Conservation (phyloP, 2,329 filamentous ascomycete species). For the Alternaria alternata region DNA sequence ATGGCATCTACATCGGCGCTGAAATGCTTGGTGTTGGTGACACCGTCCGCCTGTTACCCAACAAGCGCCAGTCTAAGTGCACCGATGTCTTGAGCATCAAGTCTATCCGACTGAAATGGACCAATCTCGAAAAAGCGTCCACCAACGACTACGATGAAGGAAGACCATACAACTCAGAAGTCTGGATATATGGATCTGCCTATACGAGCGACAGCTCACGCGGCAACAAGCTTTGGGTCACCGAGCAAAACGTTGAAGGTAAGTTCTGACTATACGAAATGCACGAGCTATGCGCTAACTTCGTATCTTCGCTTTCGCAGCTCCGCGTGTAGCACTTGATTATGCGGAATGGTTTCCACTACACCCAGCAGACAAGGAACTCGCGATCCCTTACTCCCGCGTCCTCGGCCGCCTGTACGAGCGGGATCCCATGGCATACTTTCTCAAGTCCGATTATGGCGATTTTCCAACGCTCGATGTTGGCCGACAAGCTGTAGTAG, state of each 20-base stretch:
- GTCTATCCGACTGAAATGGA: conserved; percentile 61
- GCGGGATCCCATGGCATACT: conserved; percentile 57
- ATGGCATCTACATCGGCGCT: conserved; percentile 64
- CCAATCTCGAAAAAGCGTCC: conserved; percentile 58
- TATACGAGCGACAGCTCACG: conserved; percentile 54
- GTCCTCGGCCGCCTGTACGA: conserved; percentile 65
- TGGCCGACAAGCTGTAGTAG: conserved; percentile 57
- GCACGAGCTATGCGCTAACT: too few species aligned
- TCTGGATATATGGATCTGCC: conserved; percentile 60
- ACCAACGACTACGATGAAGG: conserved; percentile 56
- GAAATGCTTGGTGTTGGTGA: conserved; percentile 66
- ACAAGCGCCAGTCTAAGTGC: conserved; percentile 35
- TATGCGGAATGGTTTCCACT: conserved; percentile 64
- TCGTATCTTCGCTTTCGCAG: too few species aligned
- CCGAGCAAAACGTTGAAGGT: conserved; percentile 15
- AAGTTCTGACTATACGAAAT: too few species aligned
- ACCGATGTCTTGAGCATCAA: conserved; percentile 64
- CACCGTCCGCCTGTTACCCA: conserved; percentile 58
- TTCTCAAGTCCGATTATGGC: conserved; percentile 47
- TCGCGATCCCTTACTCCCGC: conserved; percentile 60
- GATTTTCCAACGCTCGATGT: conserved; percentile 43
- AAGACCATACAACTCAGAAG: conserved; percentile 55
- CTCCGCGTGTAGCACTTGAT: conserved; percentile 37
- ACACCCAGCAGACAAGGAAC: conserved; percentile 51
- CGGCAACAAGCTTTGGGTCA: conserved; percentile 38